phyloP scores from a whole-genome alignment of 495 filamentous ascomycete genomes.

The Xylaria acuta region DNA sequence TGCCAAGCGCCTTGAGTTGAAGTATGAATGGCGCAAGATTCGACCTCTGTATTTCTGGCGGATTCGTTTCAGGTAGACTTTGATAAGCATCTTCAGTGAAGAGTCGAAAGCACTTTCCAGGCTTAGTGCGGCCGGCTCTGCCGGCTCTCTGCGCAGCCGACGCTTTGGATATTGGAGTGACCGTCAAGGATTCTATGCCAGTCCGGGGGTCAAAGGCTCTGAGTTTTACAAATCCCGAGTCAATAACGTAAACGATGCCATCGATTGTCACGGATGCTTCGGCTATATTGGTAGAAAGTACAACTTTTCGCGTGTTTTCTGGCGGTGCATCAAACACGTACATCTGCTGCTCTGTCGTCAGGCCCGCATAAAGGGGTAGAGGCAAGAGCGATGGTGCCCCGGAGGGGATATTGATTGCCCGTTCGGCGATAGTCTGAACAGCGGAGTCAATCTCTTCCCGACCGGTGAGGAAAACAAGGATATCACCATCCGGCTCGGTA shows the following conservation, averaged over 20 bases:
- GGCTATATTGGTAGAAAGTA: constrained; percentile 95
- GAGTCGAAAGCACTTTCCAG: constrained; percentile 93
- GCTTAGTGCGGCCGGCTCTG: constrained; percentile 86
- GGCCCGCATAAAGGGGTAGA: constrained; percentile 86
- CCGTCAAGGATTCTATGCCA: constrained; percentile 92
- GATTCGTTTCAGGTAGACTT: constrained; percentile 71
- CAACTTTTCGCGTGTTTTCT: constrained; percentile 85
- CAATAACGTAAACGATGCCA: constrained; percentile 90
- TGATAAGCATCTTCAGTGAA: constrained; percentile 83
- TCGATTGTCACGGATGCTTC: constrained; percentile 96
- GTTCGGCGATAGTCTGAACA: constrained; percentile 79
- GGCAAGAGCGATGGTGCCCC: constrained; percentile 73
- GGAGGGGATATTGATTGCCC: constrained; percentile 73
- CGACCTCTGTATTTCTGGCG: constrained; percentile 92
- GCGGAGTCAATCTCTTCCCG: constrained; percentile 91
- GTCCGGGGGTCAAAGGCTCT: constrained; percentile 85
- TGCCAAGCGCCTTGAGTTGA: constrained; percentile 93
- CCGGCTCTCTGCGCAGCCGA: constrained; percentile 92
- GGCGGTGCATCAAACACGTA: constrained; percentile 90
- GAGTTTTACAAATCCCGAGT: constrained; percentile 91
- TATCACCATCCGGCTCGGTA: constrained; percentile 87
- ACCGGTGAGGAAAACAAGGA: constrained; percentile 91
- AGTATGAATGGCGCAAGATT: constrained; percentile 91
- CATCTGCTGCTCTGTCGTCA: constrained; percentile 89
- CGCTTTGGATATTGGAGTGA: constrained; percentile 86